A percentile compares a stretch with the other conserved stretches of the same genome.
These are phyloP conservation scores for Paramecium primaurelia DNA, from an alignment of 73 alveolate species.

Conservation along the genomic window DNA sequence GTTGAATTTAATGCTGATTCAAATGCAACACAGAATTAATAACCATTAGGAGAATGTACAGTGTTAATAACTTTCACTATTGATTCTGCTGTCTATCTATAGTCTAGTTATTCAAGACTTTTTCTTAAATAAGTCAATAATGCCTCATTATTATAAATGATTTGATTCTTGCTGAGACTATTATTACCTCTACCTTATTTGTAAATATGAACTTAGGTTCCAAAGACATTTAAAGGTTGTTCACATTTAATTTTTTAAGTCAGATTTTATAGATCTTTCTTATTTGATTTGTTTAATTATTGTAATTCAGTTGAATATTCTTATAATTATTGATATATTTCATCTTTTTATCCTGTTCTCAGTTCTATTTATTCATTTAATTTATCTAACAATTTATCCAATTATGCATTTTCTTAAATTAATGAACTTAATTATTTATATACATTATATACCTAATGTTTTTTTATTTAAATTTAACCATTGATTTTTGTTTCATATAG, in stretches of 20 bases:
- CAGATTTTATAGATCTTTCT: neutral
- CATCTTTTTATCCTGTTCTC: neutral
- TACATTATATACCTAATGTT: neutral
- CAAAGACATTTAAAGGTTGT: neutral
- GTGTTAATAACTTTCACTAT: neutral
- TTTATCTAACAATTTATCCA: neutral
- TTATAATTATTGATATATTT: neutral
- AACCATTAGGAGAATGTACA: neutral
- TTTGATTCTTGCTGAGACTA: neutral
- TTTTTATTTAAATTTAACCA: constrained; percentile 20
- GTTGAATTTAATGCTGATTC: neutral
- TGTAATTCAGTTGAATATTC: neutral
- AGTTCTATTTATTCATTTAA: neutral
- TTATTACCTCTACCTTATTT: neutral
- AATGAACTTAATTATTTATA: neutral
- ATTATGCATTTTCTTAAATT: neutral
- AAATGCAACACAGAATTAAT: neutral
- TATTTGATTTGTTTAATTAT: neutral
- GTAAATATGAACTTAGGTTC: neutral
- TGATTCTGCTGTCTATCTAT: constrained; percentile 33
- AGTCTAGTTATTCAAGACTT: neutral
- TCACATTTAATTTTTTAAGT: neutral
- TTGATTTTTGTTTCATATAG: neutral
- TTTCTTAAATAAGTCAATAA: neutral
- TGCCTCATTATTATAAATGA: neutral